phyloP scores from a whole-genome alignment of 306 rosid genomes.

The Vigna reflexopilosa region DNA sequence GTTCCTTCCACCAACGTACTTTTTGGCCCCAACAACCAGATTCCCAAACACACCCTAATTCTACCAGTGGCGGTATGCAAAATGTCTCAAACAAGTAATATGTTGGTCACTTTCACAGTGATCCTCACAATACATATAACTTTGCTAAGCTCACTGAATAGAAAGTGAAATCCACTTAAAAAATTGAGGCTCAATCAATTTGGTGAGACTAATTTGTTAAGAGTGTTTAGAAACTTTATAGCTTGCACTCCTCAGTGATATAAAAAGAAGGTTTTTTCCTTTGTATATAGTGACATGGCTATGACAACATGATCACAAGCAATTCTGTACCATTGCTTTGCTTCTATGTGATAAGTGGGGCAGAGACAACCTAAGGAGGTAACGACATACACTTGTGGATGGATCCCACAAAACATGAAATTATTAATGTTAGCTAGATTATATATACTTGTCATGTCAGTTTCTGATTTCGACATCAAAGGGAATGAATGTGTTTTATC shows the following conservation, averaged over 20 bases:
- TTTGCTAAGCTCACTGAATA: background rate
- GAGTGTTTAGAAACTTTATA: background rate
- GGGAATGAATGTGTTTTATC: constrained; percentile 63
- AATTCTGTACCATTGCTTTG: constrained; percentile 36
- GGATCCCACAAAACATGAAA: constrained; percentile 34
- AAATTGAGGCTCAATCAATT: background rate
- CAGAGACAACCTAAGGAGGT: background rate
- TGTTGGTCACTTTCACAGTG: background rate
- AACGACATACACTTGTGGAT: constrained; percentile 15
- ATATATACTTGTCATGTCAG: constrained; percentile 34
- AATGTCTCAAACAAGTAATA: background rate
- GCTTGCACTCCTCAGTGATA: background rate
- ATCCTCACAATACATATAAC: background rate
- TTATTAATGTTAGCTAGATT: constrained; percentile 10
- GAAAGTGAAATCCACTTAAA: background rate
- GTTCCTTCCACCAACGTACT: no score
- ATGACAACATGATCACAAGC: constrained; percentile 14
- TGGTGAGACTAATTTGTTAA: background rate
- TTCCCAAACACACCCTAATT: background rate
- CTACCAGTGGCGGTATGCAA: background rate
- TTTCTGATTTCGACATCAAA: constrained; percentile 50
- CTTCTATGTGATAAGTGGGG: constrained; percentile 32
- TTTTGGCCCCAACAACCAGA: no score
- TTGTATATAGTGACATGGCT: background rate
- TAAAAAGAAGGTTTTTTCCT: background rate